Percentiles rank a stretch among this genome's conserved stretches.
These are phyloP conservation scores for Sclerotinia minor DNA, from an alignment of 2,329 filamentous ascomycete species.

Conservation along the genomic window DNA sequence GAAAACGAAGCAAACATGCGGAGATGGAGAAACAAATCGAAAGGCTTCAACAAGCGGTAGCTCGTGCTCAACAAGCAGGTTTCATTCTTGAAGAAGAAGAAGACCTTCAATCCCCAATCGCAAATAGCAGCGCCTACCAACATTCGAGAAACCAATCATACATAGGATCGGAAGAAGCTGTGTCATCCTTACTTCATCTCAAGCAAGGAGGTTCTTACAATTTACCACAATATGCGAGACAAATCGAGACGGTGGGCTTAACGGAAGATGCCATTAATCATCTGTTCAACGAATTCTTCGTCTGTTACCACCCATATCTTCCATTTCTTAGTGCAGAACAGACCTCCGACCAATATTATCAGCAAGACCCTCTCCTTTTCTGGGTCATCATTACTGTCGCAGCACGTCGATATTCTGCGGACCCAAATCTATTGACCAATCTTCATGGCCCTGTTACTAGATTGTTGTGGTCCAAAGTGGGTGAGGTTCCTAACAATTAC, in stretches of 20 bases:
- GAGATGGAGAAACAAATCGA: constrained; percentile 86
- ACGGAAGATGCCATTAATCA: constrained; percentile 62
- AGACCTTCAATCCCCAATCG: constrained; percentile 58
- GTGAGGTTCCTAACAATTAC: constrained; percentile 75
- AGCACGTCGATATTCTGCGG: constrained; percentile 66
- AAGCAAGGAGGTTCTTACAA: constrained; percentile 61
- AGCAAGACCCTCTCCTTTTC: constrained; percentile 78
- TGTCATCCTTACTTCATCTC: constrained; percentile 64
- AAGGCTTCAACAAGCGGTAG: constrained; percentile 60
- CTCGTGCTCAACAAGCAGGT: constrained; percentile 60
- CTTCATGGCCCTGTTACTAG: constrained; percentile 68
- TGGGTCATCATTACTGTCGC: constrained; percentile 81
- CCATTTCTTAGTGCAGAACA: constrained; percentile 70
- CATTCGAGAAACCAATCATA: constrained; percentile 60
- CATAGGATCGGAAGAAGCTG: constrained; percentile 68
- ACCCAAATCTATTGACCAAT: constrained; percentile 61
- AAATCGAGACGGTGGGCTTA: constrained; percentile 62
- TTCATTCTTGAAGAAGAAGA: constrained; percentile 56
- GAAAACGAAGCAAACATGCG: constrained; percentile 79
- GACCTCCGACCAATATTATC: constrained; percentile 71
- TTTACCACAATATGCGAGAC: constrained; percentile 40
- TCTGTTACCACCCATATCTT: constrained; percentile 73
- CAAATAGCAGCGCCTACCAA: constrained; percentile 55
- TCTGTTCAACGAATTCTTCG: constrained; percentile 74
- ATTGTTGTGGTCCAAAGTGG: constrained; percentile 74